Percentiles rank a stretch among this genome's conserved stretches.
These are phyloP conservation scores for Apiotrichum laibachii DNA, from an alignment of 1,284 basidiomycete species.

Conservation along the genomic window DNA sequence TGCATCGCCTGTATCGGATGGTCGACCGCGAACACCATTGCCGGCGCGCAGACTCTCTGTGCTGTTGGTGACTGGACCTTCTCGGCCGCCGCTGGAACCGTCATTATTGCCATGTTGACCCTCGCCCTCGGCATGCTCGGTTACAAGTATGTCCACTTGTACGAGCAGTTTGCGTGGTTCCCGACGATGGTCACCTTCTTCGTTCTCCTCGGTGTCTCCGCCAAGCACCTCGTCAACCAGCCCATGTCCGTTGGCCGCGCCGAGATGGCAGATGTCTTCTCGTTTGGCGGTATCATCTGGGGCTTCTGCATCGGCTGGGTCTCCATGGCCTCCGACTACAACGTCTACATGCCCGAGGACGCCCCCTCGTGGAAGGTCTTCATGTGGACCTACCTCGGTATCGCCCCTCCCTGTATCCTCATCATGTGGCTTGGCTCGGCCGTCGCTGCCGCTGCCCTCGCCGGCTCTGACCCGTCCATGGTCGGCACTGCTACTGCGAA, in stretches of 20 bases:
- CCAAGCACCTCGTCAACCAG: slow-evolving; percentile 34
- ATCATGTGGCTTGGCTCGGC: slow-evolving; percentile 49
- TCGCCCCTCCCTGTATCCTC: slow-evolving; percentile 48
- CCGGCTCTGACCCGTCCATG: slow-evolving; percentile 14
- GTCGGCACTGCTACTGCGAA: slow-evolving; percentile 14
- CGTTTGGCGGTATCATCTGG: slow-evolving; percentile 43
- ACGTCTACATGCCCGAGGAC: slow-evolving; percentile 51
- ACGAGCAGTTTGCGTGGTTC: slow-evolving; percentile 51
- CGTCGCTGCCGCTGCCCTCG: slow-evolving; percentile 41
- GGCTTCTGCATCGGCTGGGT: slow-evolving; percentile 47
- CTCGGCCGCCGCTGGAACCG: slow-evolving; percentile 42
- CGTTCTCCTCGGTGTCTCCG: slow-evolving; percentile 40
- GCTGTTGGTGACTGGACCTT: slow-evolving; percentile 42
- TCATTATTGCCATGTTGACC: slow-evolving; percentile 49
- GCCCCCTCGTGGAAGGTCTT: slow-evolving; percentile 46
- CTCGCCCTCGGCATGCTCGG: slow-evolving; percentile 53
- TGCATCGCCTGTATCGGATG: slow-evolving; percentile 47
- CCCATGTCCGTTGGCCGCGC: slow-evolving; percentile 37
- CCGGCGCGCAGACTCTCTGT: slow-evolving; percentile 40
- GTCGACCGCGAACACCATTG: slow-evolving; percentile 51
- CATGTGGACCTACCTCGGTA: slow-evolving; percentile 46
- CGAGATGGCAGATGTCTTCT: slow-evolving; percentile 45
- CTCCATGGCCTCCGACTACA: slow-evolving; percentile 49
- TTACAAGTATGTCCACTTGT: slow-evolving; percentile 52
- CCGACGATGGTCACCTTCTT: slow-evolving; percentile 53